Conservation (phyloP, 2,329 filamentous ascomycete genomes). For the Aspergillus floridensis region DNA sequence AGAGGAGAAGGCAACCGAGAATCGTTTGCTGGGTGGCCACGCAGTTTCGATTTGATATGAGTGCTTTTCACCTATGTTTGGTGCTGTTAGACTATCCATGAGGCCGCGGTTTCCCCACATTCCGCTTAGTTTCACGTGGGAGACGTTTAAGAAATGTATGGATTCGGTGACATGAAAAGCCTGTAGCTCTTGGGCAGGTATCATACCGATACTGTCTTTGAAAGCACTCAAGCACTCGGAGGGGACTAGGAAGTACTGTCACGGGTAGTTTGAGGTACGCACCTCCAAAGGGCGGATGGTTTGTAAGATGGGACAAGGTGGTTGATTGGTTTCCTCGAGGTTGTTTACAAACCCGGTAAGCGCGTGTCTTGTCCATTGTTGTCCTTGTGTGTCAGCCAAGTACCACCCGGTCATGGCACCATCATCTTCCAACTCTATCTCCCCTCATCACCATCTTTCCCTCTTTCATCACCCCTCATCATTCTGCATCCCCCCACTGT, state of each 20-base stretch:
- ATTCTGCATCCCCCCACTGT: slow-evolving; percentile 2
- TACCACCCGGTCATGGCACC: not conserved
- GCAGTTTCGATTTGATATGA: no score
- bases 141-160: not conserved
- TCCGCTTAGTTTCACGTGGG: not conserved
- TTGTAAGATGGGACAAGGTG: not conserved
- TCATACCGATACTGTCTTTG: no score
- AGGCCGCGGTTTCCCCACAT: slow-evolving; percentile 1
- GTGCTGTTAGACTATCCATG: not conserved
- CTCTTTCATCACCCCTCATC: slow-evolving; percentile 2
- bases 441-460: not conserved
- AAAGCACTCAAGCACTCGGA: no score
- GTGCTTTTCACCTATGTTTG: not conserved
- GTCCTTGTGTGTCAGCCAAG: not conserved
- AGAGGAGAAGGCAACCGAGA: not conserved
- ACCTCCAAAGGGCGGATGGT: no score
- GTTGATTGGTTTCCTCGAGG: slow-evolving; percentile 9
- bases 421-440: slow-evolving; percentile 7
- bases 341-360: slow-evolving; percentile 16
- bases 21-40: not conserved
- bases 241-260: no score
- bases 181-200: no score
- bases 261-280: no score
- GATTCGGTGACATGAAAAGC: not conserved
- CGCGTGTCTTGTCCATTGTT: not conserved